These are phyloP conservation scores for Tolypocladium cylindrosporum DNA, from an alignment of 2,329 filamentous ascomycete species.

Conservation along the genomic window DNA sequence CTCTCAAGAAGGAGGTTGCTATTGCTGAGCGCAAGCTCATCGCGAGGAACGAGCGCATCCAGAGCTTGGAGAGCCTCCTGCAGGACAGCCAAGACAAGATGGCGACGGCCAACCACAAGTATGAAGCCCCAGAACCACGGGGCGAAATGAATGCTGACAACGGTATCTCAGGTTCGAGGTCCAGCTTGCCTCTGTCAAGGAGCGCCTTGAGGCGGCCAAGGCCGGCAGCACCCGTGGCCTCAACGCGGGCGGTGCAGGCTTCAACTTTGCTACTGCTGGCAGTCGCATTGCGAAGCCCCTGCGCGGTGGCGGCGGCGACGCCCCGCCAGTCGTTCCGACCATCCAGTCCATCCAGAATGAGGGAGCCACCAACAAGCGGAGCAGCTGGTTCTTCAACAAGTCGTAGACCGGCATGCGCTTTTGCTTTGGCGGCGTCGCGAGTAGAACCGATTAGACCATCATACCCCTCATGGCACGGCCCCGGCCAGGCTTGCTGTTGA, in stretches of 20 bases:
- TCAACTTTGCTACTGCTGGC: slow-evolving; percentile 58
- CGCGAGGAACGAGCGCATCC: slow-evolving; percentile 91
- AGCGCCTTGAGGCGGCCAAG: slow-evolving; percentile 92
- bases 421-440: slow-evolving; percentile 3
- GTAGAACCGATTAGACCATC: slow-evolving; percentile 6
- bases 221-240: slow-evolving; percentile 80
- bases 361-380: slow-evolving; percentile 48
- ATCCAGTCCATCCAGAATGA: slow-evolving; percentile 51
- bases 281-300: slow-evolving; percentile 62
- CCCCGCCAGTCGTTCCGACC: slow-evolving; percentile 38
- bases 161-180: slow-evolving; percentile 68
- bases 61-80: slow-evolving; percentile 81
- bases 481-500: background rate
- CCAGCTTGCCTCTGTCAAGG: slow-evolving; percentile 94
- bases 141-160: background rate
- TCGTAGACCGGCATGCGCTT: slow-evolving; percentile 19
- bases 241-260: slow-evolving; percentile 54
- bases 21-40: slow-evolving; percentile 97
- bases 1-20: slow-evolving; percentile 96
- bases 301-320: slow-evolving; percentile 45
- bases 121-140: slow-evolving; percentile 26
- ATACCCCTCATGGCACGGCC: slow-evolving; percentile 4
- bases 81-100: slow-evolving; percentile 98
- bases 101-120: slow-evolving; percentile 95
- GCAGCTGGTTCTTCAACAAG: slow-evolving; percentile 68